Evolutionary conservation across 1,139 yeast genomes (phyloP), one percentile per base, ranked within the genome.

Genomic region (Geotrichum aggregatum): DNA sequence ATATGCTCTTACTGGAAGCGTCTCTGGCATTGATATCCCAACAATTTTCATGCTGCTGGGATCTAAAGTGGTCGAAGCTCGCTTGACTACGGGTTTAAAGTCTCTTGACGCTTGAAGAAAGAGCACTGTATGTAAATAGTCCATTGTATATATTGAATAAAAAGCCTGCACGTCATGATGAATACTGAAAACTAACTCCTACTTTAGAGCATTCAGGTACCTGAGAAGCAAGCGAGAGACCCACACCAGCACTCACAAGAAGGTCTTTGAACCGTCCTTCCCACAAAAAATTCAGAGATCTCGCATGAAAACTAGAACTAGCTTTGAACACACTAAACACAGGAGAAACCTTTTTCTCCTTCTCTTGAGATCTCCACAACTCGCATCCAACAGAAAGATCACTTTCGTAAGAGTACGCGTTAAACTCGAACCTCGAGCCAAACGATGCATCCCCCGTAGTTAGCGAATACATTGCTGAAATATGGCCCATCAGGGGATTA

Each of bases 401-500:
- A 52, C 96, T 87, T 55, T 87, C 87, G 63, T 92, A 91, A 0
- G 98, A 91, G 66, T 87, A 92, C 50, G 89, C 73, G 64, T 94
- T 92, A 66, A 92, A 92, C 63, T 88, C 96, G 64, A 89, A 89
- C 53, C 86, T 77, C 3, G 96, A 85, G 49, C 92, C 82, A 58
- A 92, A 83, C 0, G 95, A 84, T 1, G 95, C 78, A 13, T 82
- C 79, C 0, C 81, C 77, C 5, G 89, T 80, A 0, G 96, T 87
- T 33, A 92, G 88, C 0, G 96, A 82, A 65, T 92, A 92, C 0
- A 96, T 85, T 1, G 95, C 84, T 1, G 95, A 84, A 3, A 94
- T 69, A 60, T 91, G 95, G 3, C 98, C 99, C 66, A 92, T 75
- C 13, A 92, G 74, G 1, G 99, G 99, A 66, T 92, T 92, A 54